Evolutionary conservation across 768 basidiomycete species (phyloP), one percentile per base, ranked within the genome.

Genomic region (Mycena galericulata): DNA sequence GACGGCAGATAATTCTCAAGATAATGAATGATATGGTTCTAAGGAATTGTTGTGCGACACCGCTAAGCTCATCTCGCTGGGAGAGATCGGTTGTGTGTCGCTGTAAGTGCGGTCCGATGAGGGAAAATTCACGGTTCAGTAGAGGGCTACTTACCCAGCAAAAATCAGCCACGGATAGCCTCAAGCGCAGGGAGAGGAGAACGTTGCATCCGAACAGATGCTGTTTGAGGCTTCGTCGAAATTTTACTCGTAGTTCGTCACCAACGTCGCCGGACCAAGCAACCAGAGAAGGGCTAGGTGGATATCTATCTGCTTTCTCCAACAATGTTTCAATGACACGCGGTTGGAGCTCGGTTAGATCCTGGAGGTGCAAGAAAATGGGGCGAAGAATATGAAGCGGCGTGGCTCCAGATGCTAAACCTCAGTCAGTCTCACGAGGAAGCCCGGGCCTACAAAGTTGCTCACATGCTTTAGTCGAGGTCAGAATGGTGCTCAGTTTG

Each of bases 201-300:
- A 78, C 75, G 55, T 88, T 82, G 82, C 86, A 89, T 4, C 92
- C 92, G 74, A 89, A 92, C 17, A 93, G 77, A 73, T 91, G 85
- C 11, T 80, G 83, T 3, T 80, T 75, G 29, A 93, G 72, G 66
- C 89, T 89, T 27, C 76, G 78, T 43, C 85, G 81, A 63, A 92
- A 85, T 14, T 81, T 81, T 26, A 65, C 57, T 32, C 82, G 59
- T 15, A 68, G 63, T 22, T 76, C 78, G 38, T 30, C 30, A 18
- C 72, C 73, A n/a, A 71, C 46, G 15, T 64, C 59, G 67, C 72
- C 73, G 22, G 63, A 50, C 69, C 74, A 77, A 3, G 68, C 36
- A 15, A 75, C 70, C 0, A 79, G 41, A 17, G 29, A 41, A 30
- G 76, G 54, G 24, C 73, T 66, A 17, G 73, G 53, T 24, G 66